Conservation (phyloP, 192 early-diverging fungal species). For the Gigaspora rosea region DNA sequence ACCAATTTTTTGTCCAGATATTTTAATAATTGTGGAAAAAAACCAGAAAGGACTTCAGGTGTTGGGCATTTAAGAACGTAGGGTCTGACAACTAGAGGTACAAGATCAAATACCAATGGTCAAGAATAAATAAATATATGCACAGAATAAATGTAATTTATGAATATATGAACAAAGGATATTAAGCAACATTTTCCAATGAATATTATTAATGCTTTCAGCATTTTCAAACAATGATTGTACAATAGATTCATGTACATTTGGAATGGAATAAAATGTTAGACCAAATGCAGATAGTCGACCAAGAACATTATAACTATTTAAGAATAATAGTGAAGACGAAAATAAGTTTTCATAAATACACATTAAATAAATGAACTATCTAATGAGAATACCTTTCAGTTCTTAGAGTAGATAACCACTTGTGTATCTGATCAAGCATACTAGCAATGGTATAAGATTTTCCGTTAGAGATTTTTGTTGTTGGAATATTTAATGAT, state of each 20-base stretch:
- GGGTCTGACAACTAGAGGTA: conserved; percentile 35
- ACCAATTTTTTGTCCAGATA: conserved; percentile 39
- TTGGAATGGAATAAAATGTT: conserved; percentile 39
- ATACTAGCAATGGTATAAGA: neutral
- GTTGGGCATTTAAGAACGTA: conserved; percentile 38
- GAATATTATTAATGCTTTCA: conserved; percentile 35
- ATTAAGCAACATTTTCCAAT: conserved; percentile 28
- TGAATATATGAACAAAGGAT: neutral
- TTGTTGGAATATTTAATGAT: neutral
- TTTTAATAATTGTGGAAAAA: conserved; percentile 36
- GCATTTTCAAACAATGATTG: conserved; percentile 42
- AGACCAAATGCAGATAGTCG: conserved; percentile 35
- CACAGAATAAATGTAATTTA: neutral
- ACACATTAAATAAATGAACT: neutral
- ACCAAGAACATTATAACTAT: conserved; percentile 34
- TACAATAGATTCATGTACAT: conserved; percentile 27
- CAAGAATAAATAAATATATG: neutral
- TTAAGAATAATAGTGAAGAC: neutral
- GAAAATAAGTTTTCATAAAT: neutral
- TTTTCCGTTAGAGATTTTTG: neutral
- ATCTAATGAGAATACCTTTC: neutral
- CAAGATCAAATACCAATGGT: conserved; percentile 19
- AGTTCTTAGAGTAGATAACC: neutral
- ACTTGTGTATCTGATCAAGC: neutral
- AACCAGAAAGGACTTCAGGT: conserved; percentile 32